Evolutionary conservation across 352 stramenopile genomes (phyloP).

Genomic region (Sclerospora graminicola): DNA sequence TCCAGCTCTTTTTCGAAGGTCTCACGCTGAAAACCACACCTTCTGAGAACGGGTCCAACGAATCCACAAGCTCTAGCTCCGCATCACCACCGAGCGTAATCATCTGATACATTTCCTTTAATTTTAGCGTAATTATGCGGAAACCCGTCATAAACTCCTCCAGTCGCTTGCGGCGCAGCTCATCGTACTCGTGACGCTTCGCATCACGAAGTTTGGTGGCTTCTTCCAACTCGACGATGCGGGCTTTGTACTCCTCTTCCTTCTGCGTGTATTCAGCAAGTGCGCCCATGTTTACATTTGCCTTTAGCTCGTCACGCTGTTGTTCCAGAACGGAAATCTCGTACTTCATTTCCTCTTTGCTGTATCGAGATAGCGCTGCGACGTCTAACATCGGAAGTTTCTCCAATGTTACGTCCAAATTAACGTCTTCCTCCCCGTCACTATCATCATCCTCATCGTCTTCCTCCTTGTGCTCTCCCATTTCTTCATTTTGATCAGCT

Average conservation of each 20-base stretch:
- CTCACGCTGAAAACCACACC: slow-evolving; percentile 98
- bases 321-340: slow-evolving; percentile 89
- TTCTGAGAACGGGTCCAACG: slow-evolving; percentile 98
- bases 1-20: slow-evolving; percentile 99
- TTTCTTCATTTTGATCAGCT: slow-evolving; percentile 16
- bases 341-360: slow-evolving; percentile 89
- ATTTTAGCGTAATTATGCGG: slow-evolving; percentile 96
- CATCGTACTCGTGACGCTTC: slow-evolving; percentile 92
- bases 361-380: slow-evolving; percentile 79
- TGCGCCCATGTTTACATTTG: slow-evolving; percentile 91
- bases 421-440: slow-evolving; percentile 27
- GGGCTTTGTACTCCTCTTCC: slow-evolving; percentile 90
- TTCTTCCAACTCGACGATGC: slow-evolving; percentile 91
- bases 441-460: slow-evolving; percentile 26
- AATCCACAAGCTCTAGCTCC: slow-evolving; percentile 98
- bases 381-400: slow-evolving; percentile 66
- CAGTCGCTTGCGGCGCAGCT: slow-evolving; percentile 92
- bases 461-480: slow-evolving; percentile 32
- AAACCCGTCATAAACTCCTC: slow-evolving; percentile 99
- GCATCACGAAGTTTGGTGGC: slow-evolving; percentile 88
- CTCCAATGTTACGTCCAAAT: slow-evolving; percentile 29
- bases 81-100: slow-evolving; percentile 95
- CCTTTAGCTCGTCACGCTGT: slow-evolving; percentile 88
- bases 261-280: slow-evolving; percentile 90
- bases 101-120: slow-evolving; percentile 99